Conservation (phyloP, 164 flowering plant genomes). For the Liquidambar formosana region DNA sequence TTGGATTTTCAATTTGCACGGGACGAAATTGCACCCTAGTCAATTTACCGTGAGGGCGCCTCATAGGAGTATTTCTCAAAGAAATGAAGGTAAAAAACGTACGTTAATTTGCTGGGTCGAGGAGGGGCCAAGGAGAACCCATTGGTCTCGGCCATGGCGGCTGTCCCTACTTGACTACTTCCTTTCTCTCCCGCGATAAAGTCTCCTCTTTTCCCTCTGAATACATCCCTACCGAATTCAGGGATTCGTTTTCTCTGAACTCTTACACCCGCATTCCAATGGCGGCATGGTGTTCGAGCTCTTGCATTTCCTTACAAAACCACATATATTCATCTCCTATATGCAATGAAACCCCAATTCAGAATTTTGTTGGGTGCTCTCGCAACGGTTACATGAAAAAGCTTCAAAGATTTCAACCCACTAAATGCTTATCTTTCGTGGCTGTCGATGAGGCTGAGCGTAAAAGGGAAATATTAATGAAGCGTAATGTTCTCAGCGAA, state of each 20-base stretch:
- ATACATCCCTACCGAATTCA: background rate
- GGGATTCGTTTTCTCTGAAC: background rate
- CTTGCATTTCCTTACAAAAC: constrained; percentile 2
- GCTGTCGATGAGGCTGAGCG: background rate
- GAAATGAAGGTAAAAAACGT: too few relatives aligned
- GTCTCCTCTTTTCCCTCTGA: too few relatives aligned
- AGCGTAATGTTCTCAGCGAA: constrained; percentile 29
- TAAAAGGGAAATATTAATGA: background rate
- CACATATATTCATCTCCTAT: background rate
- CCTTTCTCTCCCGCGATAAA: too few relatives aligned
- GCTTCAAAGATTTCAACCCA: background rate
- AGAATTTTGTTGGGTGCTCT: background rate
- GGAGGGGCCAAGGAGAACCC: too few relatives aligned
- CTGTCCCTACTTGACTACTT: background rate
- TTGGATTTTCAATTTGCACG: too few relatives aligned
- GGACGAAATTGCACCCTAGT: too few relatives aligned
- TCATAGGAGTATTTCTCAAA: too few relatives aligned
- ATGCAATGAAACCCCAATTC: background rate
- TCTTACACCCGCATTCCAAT: background rate
- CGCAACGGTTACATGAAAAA: background rate
- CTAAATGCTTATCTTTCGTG: background rate
- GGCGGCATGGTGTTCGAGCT: constrained; percentile 14
- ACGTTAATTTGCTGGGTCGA: too few relatives aligned
- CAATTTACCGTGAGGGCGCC: too few relatives aligned
- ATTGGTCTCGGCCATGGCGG: background rate